Evolutionary conservation across 495 filamentous ascomycete species (phyloP).

Genomic region (Lophiostoma macrostomum): DNA sequence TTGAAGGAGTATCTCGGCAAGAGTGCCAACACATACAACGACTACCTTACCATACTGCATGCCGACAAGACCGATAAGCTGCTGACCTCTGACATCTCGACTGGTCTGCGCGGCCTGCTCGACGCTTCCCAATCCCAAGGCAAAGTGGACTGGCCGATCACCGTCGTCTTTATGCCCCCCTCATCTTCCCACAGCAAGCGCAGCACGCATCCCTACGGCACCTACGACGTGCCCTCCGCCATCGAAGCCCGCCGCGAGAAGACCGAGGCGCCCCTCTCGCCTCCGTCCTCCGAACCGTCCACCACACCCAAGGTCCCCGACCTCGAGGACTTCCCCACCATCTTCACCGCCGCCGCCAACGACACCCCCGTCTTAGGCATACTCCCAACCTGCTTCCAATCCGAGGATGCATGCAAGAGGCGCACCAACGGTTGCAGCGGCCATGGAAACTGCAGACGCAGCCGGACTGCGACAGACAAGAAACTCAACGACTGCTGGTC

Average conservation of each 20-base stretch:
- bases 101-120: not conserved
- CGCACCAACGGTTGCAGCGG: conserved; percentile 26
- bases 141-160: conserved; percentile 27
- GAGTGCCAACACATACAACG: conserved; percentile 1
- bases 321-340: conserved; percentile 4
- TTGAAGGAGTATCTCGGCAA: not conserved
- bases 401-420: conserved; percentile 10
- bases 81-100: not conserved
- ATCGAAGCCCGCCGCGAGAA: conserved; percentile 19
- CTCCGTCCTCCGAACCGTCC: conserved; percentile 8
- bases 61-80: conserved; percentile 10
- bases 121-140: not conserved
- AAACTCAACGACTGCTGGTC: conserved; percentile 60
- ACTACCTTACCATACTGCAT: conserved; percentile 17
- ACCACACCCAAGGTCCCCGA: not conserved
- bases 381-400: conserved; percentile 28
- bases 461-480: conserved; percentile 6
- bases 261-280: conserved; percentile 33
- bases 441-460: conserved; percentile 27
- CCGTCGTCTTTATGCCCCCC: conserved; percentile 34
- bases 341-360: not conserved
- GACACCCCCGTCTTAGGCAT: conserved; percentile 25
- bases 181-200: conserved; percentile 24
- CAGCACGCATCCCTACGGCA: conserved; percentile 31
- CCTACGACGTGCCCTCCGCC: conserved; percentile 24